Percentiles rank a stretch among this genome's conserved stretches.
phyloP scores from a whole-genome alignment of 495 filamentous ascomycete species.

The Achaetomiella virescens region DNA sequence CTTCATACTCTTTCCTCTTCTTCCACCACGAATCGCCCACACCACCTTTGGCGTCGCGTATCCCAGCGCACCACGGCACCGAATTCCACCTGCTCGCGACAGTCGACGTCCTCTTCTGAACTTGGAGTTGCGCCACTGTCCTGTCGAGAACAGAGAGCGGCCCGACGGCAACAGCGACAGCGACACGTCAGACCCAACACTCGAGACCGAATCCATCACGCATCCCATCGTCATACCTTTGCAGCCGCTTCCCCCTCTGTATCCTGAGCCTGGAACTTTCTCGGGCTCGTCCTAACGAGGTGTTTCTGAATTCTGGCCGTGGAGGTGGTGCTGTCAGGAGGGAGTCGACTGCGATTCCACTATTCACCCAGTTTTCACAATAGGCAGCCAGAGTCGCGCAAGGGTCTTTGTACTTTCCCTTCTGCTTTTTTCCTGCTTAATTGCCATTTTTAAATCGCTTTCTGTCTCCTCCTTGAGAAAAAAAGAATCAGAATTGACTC shows the following conservation, averaged over 20 bases:
- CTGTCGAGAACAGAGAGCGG: background rate
- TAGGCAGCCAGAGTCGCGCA: constrained; percentile 21
- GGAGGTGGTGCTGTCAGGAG: constrained; percentile 26
- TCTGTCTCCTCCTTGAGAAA: constrained; percentile 40
- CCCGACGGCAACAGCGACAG: background rate
- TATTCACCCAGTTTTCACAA: constrained; percentile 23
- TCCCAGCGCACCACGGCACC: background rate
- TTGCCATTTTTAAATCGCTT: constrained; percentile 29
- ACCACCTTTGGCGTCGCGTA: background rate
- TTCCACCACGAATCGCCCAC: background rate
- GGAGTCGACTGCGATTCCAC: constrained; percentile 19
- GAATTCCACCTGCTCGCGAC: background rate
- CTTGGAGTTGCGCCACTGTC: background rate
- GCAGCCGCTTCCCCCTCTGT: background rate
- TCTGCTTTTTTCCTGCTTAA: constrained; percentile 26
- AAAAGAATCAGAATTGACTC: constrained; percentile 55
- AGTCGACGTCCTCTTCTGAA: background rate
- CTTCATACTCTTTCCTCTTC: background rate
- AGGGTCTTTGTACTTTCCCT: constrained; percentile 36
- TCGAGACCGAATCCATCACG: background rate
- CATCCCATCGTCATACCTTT: background rate
- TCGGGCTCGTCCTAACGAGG: constrained; percentile 15
- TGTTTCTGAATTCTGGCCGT: constrained; percentile 23
- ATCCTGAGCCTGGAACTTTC: background rate
- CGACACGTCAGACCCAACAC: background rate